A percentile compares a stretch with the other conserved stretches of the same genome.
These are phyloP conservation scores for Exophiala dermatitidis DNA, from an alignment of 2,329 filamentous ascomycete species.

Conservation along the genomic window DNA sequence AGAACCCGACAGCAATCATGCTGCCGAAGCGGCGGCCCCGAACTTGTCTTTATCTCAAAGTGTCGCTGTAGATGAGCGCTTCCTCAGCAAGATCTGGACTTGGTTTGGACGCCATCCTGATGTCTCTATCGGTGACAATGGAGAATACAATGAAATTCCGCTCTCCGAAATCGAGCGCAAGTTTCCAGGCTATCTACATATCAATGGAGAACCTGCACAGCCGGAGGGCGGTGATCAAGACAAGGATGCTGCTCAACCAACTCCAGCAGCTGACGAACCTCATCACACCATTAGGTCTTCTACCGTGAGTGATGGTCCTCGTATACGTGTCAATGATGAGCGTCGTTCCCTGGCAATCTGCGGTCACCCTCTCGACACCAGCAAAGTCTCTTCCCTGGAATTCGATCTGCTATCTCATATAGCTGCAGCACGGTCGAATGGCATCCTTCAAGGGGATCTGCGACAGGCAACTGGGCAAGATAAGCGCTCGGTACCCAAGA, in stretches of 20 bases:
- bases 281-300: background rate
- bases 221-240: background rate
- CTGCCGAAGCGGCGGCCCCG: background rate
- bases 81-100: slow-evolving; percentile 50
- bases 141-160: slow-evolving; percentile 36
- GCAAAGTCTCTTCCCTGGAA: slow-evolving; percentile 47
- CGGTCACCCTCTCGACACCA: slow-evolving; percentile 52
- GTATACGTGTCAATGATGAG: slow-evolving; percentile 48
- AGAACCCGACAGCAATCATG: slow-evolving; percentile 21
- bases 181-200: slow-evolving; percentile 17
- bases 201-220: background rate
- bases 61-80: slow-evolving; percentile 40
- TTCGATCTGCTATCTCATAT: slow-evolving; percentile 54
- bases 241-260: background rate
- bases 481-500: slow-evolving; percentile 56
- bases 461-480: slow-evolving; percentile 53
- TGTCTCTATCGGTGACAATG: slow-evolving; percentile 43
- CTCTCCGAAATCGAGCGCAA: slow-evolving; percentile 37
- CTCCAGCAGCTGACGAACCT: background rate
- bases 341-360: slow-evolving; percentile 55
- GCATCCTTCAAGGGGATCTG: slow-evolving; percentile 53
- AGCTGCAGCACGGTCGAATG: slow-evolving; percentile 46
- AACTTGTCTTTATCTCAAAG: background rate
- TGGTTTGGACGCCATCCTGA: slow-evolving; percentile 53
- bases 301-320: slow-evolving; percentile 7